phyloP scores from a whole-genome alignment of 331 rosid genomes.

The Pyracantha coccinea region DNA sequence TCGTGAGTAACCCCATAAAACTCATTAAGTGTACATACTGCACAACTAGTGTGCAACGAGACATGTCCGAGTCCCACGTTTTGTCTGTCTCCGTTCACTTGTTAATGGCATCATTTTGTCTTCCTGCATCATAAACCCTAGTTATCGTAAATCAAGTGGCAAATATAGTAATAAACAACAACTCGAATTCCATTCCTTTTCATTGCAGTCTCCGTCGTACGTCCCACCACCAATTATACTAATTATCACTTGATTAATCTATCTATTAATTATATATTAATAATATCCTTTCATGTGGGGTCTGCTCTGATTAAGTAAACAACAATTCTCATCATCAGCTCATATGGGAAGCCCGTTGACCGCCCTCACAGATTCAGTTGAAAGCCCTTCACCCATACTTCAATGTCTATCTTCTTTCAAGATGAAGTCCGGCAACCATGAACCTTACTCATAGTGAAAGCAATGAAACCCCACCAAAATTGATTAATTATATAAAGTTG shows the following conservation, averaged over 20 bases:
- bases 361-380: not conserved
- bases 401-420: conserved; percentile 23
- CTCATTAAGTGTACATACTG: not conserved
- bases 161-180: not conserved
- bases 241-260: not conserved
- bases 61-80: conserved; percentile 29
- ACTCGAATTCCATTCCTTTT: not conserved
- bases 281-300: not conserved
- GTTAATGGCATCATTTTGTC: conserved; percentile 24
- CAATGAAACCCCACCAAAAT: conserved; percentile 8
- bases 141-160: conserved; percentile 10
- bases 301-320: not conserved
- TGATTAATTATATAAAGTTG: not conserved
- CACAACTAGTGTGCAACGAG: not conserved
- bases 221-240: not conserved
- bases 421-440: not conserved
- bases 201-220: conserved; percentile 4
- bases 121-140: conserved; percentile 36
- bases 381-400: conserved; percentile 27
- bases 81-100: conserved; percentile 20
- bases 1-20: not conserved
- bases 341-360: conserved; percentile 1
- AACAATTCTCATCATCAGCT: not conserved
- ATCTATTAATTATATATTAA: not conserved
- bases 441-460: conserved; percentile 17